A percentile compares a stretch with the other conserved stretches of the same genome.
phyloP scores from a whole-genome alignment of 2,329 filamentous ascomycete genomes.

The Claviceps maximensis region DNA sequence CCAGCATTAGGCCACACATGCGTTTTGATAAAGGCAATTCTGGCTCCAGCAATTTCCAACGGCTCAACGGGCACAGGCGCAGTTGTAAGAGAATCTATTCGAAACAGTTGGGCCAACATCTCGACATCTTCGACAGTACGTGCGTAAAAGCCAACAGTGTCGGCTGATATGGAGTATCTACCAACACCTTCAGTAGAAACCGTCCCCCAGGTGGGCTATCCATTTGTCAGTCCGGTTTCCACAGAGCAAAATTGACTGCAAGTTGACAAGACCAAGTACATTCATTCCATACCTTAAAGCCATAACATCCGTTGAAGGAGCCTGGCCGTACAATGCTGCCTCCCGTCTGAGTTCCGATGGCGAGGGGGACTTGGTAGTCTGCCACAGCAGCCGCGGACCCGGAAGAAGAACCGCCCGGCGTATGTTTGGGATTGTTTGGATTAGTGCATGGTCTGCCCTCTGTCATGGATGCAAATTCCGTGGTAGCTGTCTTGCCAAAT shows the following conservation, averaged over 20 bases:
- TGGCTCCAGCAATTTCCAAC: conserved; percentile 31
- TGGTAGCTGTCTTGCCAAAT: conserved; percentile 39
- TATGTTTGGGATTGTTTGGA: conserved; percentile 50
- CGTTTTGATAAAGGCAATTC: conserved; percentile 42
- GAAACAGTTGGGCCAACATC: conserved; percentile 40
- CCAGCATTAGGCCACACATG: conserved; percentile 36
- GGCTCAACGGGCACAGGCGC: conserved; percentile 8
- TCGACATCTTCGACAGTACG: conserved; percentile 45
- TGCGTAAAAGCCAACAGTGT: conserved; percentile 49
- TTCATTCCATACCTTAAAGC: conserved; percentile 31
- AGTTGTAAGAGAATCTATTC: conserved; percentile 36
- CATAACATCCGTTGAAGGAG: conserved; percentile 52
- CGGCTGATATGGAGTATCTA: conserved; percentile 43
- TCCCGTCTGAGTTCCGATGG: conserved; percentile 52
- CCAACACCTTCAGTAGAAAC: conserved; percentile 49
- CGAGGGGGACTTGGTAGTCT: conserved; percentile 48
- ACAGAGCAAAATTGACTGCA: background rate
- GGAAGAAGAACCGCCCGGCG: conserved; percentile 54
- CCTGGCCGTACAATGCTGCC: conserved; percentile 51
- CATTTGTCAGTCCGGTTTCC: background rate
- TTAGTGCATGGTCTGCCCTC: conserved; percentile 45
- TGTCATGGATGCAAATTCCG: conserved; percentile 48
- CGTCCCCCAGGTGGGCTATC: conserved; percentile 45
- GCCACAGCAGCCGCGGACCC: conserved; percentile 54
- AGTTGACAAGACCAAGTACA: background rate